Percentiles rank a stretch among this genome's conserved stretches.
These are phyloP conservation scores for Teunomyces cretensis DNA, from an alignment of 805 yeast species.

Conservation along the genomic window DNA sequence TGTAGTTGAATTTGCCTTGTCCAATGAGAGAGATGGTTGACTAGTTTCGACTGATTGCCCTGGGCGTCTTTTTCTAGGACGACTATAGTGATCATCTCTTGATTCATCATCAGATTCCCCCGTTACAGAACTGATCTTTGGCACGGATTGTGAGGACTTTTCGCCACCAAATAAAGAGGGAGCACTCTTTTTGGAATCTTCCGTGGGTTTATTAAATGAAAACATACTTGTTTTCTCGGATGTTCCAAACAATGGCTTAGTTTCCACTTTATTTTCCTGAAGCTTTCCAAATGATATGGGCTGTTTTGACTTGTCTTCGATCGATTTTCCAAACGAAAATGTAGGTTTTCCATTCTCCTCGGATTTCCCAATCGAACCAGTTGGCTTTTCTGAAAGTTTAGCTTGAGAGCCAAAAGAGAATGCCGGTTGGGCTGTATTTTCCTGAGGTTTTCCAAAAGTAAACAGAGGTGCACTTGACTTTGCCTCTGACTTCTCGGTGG, in stretches of 20 bases:
- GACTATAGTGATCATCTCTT: background rate
- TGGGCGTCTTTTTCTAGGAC: background rate
- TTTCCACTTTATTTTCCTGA: no score
- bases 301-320: background rate
- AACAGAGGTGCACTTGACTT: no score
- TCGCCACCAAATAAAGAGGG: constrained; percentile 16
- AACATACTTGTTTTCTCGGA: background rate
- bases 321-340: constrained; percentile 6
- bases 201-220: background rate
- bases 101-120: background rate
- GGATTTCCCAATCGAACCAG: background rate
- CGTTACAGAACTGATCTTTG: background rate
- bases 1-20: constrained; percentile 4
- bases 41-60: constrained; percentile 1
- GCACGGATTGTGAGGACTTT: background rate
- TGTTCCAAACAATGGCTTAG: background rate
- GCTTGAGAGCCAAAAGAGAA: background rate
- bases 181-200: background rate
- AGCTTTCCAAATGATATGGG: constrained; percentile 5
- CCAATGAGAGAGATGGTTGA: constrained; percentile 18
- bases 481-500: no score
- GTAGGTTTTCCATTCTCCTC: no score
- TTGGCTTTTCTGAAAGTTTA: background rate
- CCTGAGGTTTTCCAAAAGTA: background rate
- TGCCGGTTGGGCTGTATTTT: constrained; percentile 15